Base-by-base conservation (phyloP, 2,329 filamentous ascomycete genomes). In the Ploettnerulaceae sp. region DNA sequence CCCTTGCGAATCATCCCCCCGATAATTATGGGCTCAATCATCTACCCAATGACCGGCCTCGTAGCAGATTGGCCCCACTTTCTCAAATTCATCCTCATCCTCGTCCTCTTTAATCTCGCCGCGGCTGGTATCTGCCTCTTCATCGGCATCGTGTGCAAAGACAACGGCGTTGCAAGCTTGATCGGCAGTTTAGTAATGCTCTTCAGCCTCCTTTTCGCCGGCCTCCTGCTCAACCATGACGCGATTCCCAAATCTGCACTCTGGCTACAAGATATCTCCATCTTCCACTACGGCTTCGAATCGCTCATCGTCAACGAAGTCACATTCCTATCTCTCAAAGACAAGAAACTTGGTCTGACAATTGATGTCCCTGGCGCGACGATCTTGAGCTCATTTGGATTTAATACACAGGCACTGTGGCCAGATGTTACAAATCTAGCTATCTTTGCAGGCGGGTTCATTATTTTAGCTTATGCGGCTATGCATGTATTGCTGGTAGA, bases 221-320 rank as follows among this genome's bases (percentile, higher is more conserved):
- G 93, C 47, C 81, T 98, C 49, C 74, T 98, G 47, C 79, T 98
- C 51, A 98, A 98, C 66, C 89, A 95, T 64, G 83, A 96, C 65
- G 89, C 88, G 22, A 96, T 96, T 43, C 93, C 93, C 1, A 74
- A 79, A 39, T 80, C 87, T 2, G 86, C 91, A 2, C 68, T 89
- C 52, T 98, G 93, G 93, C 69, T 98, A 41, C 93, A 98, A 72
- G 81, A 79, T 69, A 71, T 98, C 7, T 96, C 90, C 1, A 98
- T 98, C 53, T 98, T 98, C 76, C 93, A 98, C 65, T 98, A 95
- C 63, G 91, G 85, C 4, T 97, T 97, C 59, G 93, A 98, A 72
- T 86, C 88, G 2, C 77, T 98, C 11, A 95, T 97, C 53, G 93
- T 98, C 58, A 98, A 97, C 63, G 93, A 98, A 70, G 94, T 96